Percentiles rank a stretch among this genome's conserved stretches.
These are phyloP conservation scores for Blastobotrys robertii DNA, from an alignment of 805 yeast genomes.

Conservation along the genomic window DNA sequence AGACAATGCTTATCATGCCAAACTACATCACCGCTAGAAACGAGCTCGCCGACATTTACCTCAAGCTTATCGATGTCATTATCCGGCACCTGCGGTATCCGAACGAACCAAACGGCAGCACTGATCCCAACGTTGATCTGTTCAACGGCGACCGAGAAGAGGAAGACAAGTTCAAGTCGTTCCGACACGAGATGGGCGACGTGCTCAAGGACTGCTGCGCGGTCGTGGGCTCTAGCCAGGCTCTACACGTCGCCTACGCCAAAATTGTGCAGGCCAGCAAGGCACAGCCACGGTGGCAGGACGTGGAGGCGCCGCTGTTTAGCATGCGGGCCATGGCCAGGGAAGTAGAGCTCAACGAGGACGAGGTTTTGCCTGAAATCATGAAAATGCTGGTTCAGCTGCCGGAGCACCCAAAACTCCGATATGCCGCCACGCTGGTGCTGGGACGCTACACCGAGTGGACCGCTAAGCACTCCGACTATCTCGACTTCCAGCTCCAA, in stretches of 20 bases:
- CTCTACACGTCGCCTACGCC: slow-evolving; percentile 61
- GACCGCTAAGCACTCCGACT: slow-evolving; percentile 81
- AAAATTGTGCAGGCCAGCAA: slow-evolving; percentile 38
- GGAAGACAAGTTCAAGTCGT: slow-evolving; percentile 88
- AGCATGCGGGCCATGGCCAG: slow-evolving; percentile 91
- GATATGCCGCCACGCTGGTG: slow-evolving; percentile 89
- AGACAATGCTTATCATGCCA: slow-evolving; percentile 56
- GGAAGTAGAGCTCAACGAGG: slow-evolving; percentile 63
- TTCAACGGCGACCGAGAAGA: slow-evolving; percentile 66
- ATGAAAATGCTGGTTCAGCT: slow-evolving; percentile 57
- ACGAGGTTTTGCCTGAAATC: slow-evolving; percentile 60
- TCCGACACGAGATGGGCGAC: slow-evolving; percentile 95
- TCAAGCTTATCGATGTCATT: slow-evolving; percentile 49
- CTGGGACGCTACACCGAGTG: slow-evolving; percentile 95
- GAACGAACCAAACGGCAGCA: slow-evolving; percentile 26
- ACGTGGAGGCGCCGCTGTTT: slow-evolving; percentile 81
- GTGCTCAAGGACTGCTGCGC: slow-evolving; percentile 94
- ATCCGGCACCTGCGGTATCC: slow-evolving; percentile 72
- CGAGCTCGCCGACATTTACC: slow-evolving; percentile 45
- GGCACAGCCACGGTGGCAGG: slow-evolving; percentile 57
- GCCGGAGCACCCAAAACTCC: slow-evolving; percentile 77
- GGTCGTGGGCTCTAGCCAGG: slow-evolving; percentile 67
- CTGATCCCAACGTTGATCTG: slow-evolving; percentile 25
- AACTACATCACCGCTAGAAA: slow-evolving; percentile 45
- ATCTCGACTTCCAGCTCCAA: slow-evolving; percentile 68